Evolutionary conservation across 768 basidiomycete species (phyloP).

Genomic region (Amanita subjunquillea): DNA sequence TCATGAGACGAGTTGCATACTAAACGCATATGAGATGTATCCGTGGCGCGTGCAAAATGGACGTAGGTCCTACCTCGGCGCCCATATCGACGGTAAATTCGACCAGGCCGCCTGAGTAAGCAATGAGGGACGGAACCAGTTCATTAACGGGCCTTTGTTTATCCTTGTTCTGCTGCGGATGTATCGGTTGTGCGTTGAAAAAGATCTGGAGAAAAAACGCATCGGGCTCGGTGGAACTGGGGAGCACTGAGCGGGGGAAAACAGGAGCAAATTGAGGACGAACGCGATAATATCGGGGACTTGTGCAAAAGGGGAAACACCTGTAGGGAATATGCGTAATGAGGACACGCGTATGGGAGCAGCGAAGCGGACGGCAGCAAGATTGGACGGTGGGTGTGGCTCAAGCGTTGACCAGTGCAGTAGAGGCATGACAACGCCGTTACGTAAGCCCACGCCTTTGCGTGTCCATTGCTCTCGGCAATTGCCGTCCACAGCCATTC

Average conservation of each 20-base stretch:
- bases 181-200: slow-evolving; percentile 58
- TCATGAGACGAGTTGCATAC: slow-evolving; percentile 72
- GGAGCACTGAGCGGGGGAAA: slow-evolving; percentile 7
- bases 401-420: slow-evolving; percentile 60
- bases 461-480: not conserved
- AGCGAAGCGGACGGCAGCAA: slow-evolving; percentile 67
- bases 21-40: slow-evolving; percentile 15
- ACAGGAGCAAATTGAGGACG: slow-evolving; percentile 12
- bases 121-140: slow-evolving; percentile 59
- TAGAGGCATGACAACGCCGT: slow-evolving; percentile 29
- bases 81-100: slow-evolving; percentile 68
- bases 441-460: not conserved
- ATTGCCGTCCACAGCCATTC: not conserved
- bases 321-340: slow-evolving; percentile 62
- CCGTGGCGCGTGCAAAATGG: not conserved
- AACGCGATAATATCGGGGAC: slow-evolving; percentile 57
- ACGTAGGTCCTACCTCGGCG: slow-evolving; percentile 36
- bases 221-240: slow-evolving; percentile 59
- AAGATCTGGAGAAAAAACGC: slow-evolving; percentile 68
- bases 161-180: slow-evolving; percentile 35
- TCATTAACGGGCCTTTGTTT: slow-evolving; percentile 61
- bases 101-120: slow-evolving; percentile 58
- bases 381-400: slow-evolving; percentile 43
- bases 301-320: slow-evolving; percentile 48
- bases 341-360: slow-evolving; percentile 58